A percentile compares a stretch with the other conserved stretches of the same genome.
Conservation (phyloP, 768 basidiomycete genomes). For the Auricularia sp. region DNA sequence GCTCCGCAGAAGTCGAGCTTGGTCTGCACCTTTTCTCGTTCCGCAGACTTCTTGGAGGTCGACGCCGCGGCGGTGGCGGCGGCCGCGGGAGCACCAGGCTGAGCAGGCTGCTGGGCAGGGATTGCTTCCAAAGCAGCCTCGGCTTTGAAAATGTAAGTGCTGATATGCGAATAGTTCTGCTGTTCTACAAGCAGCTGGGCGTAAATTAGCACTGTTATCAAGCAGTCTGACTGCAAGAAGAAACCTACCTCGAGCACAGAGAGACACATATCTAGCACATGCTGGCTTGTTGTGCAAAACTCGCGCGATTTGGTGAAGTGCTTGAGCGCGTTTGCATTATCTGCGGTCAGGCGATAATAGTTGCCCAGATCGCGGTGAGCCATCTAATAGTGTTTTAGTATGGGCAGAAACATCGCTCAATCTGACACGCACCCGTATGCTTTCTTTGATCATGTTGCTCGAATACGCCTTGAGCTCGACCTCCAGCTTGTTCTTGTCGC, state of each 20-base stretch:
- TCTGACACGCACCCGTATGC: constrained; percentile 62
- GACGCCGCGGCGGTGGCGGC: constrained; percentile 12
- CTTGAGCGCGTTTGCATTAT: constrained; percentile 59
- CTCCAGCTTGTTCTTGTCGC: constrained; percentile 77
- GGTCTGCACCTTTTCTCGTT: constrained; percentile 58
- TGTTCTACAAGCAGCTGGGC: constrained; percentile 74
- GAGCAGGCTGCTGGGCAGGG: constrained; percentile 25
- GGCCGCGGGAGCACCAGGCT: constrained; percentile 9
- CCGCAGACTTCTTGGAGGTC: constrained; percentile 35
- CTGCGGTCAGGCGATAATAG: constrained; percentile 64
- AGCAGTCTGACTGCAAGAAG: background rate
- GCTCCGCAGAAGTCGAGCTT: constrained; percentile 78
- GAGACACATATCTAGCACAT: constrained; percentile 89
- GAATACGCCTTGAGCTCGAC: constrained; percentile 90
- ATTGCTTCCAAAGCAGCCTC: constrained; percentile 74
- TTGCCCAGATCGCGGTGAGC: constrained; percentile 81
- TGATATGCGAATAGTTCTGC: constrained; percentile 73
- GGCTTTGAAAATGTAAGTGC: constrained; percentile 94
- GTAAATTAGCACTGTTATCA: background rate
- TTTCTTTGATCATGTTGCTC: constrained; percentile 98
- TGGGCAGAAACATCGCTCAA: background rate
- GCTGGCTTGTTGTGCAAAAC: constrained; percentile 81
- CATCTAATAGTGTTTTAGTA: constrained; percentile 49
- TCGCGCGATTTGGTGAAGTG: constrained; percentile 88
- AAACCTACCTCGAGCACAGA: constrained; percentile 61